Evolutionary conservation across 768 basidiomycete species (phyloP), one percentile per base, ranked within the genome.

Genomic region (Pleurotus ostreatus): DNA sequence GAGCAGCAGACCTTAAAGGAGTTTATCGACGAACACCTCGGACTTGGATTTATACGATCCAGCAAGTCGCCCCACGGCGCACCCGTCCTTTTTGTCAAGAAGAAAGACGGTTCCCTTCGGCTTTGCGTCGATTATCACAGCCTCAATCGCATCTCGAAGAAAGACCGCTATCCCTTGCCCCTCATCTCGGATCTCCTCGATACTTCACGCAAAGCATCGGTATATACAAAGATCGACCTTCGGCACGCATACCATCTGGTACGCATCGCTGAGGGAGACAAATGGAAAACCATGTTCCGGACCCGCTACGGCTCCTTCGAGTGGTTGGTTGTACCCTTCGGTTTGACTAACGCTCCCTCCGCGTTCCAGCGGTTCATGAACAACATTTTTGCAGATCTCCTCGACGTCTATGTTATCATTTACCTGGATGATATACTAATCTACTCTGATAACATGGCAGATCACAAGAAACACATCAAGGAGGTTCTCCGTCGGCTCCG

Each of bases 271-370:
- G 65, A 69, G 15, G 75, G 75, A 0, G 68, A 78, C 55, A 68
- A 77, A 61, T 72, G 69, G 72, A 79, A 78, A 58, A 77, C 76
- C 2, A 73, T 71, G 0, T 78, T 80, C 61, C 53, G 62, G 4
- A 75, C 71, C 9, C 63, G 63, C 25, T 67, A 68, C 12, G 71
- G 78, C 3, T 61, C 67, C 15, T 78, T 70, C 55, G 68, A 78
- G 64, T 71, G 65, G 40, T 60, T 64, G 4, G 69, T 78, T 11
- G 70, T 75, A 61, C 71, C 71, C n/a, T 70, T 70, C 34, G 71
- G 71, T 5, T 66, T 75, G 7, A 69, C 68, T 38, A 74, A 76
- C 54, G 70, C 72, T 3, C 74, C 77, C 5, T 68, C 77, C 0
- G 59, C 68, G 1, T 80, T 77, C 59, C 78, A 80, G 60, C n/a